Evolutionary conservation across 352 stramenopile genomes (phyloP), one percentile per base, ranked within the genome.

Genomic region (Phytopythium aichiense): DNA sequence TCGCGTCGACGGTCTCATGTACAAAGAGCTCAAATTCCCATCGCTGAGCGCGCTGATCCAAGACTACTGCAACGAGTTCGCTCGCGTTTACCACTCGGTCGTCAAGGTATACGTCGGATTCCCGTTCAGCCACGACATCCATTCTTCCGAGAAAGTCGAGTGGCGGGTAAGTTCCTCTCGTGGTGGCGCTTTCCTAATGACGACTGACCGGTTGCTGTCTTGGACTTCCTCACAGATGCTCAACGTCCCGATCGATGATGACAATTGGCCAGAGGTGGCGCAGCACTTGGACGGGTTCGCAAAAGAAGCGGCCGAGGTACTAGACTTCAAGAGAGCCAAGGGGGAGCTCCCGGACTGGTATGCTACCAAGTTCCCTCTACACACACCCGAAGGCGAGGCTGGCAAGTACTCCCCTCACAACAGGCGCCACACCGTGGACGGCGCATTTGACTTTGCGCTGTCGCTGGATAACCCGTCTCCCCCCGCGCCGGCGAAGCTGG

Each of bases 111-210:
- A 93, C 66, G 71, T 94, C 2, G 87, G 87, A 0, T 91, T 96
- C n/a, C 87, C 87, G 3, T 82, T 96, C 28, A 81, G 76, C 23
- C 87, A 94, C 58, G 77, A 93, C 55, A 92, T 95, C 48, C 86
- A 96, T 68, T 95, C 85, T 38, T 89, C 85, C 0, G 88, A 96
- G 61, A 85, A 87, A 65, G 84, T 96, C 20, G 76, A 95, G 46
- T 96, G 88, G 88, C 72, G 88, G 56, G 83, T 92, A 58, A 18
- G 74, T 78, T 28, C 7, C 13, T 60, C 35, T 25, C 11, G 22
- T 2, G 20, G 46, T 33, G 4, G 1, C 13, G 5, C 18, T 33
- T 1, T n/a, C 12, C 22, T 35, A 18, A 8, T 25, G 1, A 63
- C 16, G 31, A 28, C 43, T 63, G 46, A 16, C 20, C 40, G 40